These are phyloP conservation scores for Aureobasidium sp. DNA, from an alignment of 2,329 filamentous ascomycete species.

Conservation along the genomic window DNA sequence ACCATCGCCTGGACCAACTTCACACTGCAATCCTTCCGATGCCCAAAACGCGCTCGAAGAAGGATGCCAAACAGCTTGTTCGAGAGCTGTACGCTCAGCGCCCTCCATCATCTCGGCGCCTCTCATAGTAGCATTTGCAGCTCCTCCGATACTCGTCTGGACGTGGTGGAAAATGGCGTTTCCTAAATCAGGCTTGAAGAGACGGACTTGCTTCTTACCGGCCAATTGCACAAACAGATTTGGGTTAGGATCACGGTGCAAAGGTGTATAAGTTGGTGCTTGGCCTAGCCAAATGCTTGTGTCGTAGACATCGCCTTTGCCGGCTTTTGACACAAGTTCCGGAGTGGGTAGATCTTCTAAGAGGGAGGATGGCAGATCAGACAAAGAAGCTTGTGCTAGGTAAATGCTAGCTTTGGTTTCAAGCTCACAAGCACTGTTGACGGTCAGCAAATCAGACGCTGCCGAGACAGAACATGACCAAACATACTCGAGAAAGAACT, in stretches of 20 bases:
- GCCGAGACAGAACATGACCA: rapidly evolving
- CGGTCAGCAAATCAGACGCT: background rate
- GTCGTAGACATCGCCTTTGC: constrained; percentile 77
- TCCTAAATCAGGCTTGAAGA: constrained; percentile 59
- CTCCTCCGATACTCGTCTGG: constrained; percentile 31
- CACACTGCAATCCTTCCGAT: constrained; percentile 39
- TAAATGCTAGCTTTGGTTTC: constrained; percentile 50
- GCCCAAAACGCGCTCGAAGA: constrained; percentile 19
- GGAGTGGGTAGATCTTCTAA: constrained; percentile 61
- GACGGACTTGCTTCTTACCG: constrained; percentile 62
- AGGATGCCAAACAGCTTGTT: constrained; percentile 60
- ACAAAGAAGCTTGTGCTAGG: constrained; percentile 71
- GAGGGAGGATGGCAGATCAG: constrained; percentile 56
- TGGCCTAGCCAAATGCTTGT: constrained; percentile 83
- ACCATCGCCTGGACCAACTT: constrained; percentile 57
- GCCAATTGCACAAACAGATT: constrained; percentile 84
- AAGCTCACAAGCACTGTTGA: background rate
- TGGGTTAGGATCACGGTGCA: constrained; percentile 89
- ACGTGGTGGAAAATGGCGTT: constrained; percentile 52
- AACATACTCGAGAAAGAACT: constrained; percentile 53
- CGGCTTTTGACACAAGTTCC: constrained; percentile 50
- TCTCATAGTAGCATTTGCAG: constrained; percentile 47
- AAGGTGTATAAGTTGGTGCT: constrained; percentile 78
- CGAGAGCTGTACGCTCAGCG: constrained; percentile 56
- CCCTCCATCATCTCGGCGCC: constrained; percentile 91